These are phyloP conservation scores for Solanum tarijense DNA, from an alignment of 257 asterid species.

Conservation along the genomic window DNA sequence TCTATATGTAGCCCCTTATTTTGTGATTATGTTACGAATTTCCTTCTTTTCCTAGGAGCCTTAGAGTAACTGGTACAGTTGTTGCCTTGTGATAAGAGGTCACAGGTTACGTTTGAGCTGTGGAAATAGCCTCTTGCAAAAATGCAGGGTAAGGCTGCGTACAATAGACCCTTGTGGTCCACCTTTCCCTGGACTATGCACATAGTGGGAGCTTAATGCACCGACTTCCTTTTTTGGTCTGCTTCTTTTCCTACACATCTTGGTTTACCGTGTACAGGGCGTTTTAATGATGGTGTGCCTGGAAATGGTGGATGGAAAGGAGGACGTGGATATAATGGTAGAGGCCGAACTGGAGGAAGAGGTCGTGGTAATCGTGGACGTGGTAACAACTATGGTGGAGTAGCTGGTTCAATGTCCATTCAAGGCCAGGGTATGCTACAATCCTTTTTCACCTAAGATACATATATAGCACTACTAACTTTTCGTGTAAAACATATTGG, in stretches of 20 bases:
- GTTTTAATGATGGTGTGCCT: neutral
- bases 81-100: neutral
- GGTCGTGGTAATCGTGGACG: neutral
- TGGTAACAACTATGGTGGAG: neutral
- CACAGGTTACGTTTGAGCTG: neutral
- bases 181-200: neutral
- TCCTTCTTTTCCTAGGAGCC: neutral
- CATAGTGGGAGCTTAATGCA: neutral
- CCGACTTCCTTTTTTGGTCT: neutral
- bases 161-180: neutral
- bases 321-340: constrained; percentile 1
- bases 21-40: neutral
- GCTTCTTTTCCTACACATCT: neutral
- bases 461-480: neutral
- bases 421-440: constrained; percentile 1
- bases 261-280: neutral
- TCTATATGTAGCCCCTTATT: neutral
- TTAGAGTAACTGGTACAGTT: neutral
- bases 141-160: neutral
- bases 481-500: neutral
- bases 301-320: constrained; percentile 7
- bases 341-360: constrained; percentile 5
- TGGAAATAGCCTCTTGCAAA: neutral
- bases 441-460: neutral
- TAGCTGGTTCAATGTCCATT: neutral